These are phyloP conservation scores for Amphibolis antarctica DNA, from an alignment of 106 monocot genomes.

Conservation along the genomic window DNA sequence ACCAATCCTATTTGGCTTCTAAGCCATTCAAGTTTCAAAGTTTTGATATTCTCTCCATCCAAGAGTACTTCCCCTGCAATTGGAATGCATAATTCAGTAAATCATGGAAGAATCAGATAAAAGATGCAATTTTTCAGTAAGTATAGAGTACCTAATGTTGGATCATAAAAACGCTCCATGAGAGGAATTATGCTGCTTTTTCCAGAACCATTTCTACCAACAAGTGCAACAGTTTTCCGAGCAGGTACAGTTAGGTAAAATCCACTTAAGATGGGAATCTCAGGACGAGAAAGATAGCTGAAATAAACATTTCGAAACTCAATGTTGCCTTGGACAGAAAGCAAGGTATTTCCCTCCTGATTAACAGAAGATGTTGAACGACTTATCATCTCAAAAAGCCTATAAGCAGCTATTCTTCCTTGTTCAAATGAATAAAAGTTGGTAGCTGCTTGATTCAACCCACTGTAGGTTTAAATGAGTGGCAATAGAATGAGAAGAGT, in stretches of 20 bases:
- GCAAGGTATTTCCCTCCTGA: constrained; percentile 69
- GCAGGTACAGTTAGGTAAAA: constrained; percentile 94
- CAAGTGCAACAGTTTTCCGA: constrained; percentile 96
- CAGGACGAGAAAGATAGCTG: constrained; percentile 96
- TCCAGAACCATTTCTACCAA: constrained; percentile 98
- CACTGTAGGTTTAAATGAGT: constrained; percentile 35
- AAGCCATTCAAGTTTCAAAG: constrained; percentile 85
- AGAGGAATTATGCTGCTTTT: constrained; percentile 99
- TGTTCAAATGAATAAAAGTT: constrained; percentile 99
- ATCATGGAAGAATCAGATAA: not conserved
- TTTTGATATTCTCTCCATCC: constrained; percentile 98
- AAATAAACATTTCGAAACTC: constrained; percentile 98
- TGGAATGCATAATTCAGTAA: not conserved
- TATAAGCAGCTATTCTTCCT: constrained; percentile 98
- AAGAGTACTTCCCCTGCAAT: constrained; percentile 85
- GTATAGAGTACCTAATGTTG: constrained; percentile 65
- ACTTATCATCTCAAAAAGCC: constrained; percentile 99
- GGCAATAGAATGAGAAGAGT: not conserved
- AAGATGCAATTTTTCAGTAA: not conserved
- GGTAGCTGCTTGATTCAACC: constrained; percentile 97
- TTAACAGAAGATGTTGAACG: constrained; percentile 78
- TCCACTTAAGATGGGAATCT: constrained; percentile 95
- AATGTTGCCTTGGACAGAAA: constrained; percentile 86
- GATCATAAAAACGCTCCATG: constrained; percentile 99
- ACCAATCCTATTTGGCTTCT: constrained; percentile 99